A percentile compares a stretch with the other conserved stretches of the same genome.
phyloP scores from a whole-genome alignment of 2,329 filamentous ascomycete species.

The Botryotinia calthae region DNA sequence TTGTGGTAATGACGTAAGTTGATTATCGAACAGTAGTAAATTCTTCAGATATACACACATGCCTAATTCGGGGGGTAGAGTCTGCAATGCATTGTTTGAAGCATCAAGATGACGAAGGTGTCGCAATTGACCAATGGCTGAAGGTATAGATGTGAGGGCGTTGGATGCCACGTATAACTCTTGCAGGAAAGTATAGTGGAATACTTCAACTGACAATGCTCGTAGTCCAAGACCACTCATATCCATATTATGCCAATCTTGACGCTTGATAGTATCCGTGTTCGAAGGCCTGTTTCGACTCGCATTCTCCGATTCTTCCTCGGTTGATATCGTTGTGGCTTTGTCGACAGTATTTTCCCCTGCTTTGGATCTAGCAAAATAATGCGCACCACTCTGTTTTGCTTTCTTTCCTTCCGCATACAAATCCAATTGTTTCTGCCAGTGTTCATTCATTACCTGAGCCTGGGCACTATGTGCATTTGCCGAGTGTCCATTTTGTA shows the following conservation, averaged over 20 bases:
- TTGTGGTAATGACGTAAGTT: conserved; percentile 74
- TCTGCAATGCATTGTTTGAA: conserved; percentile 80
- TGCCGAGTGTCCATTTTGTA: conserved; percentile 57
- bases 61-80: conserved; percentile 85
- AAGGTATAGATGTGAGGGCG: conserved; percentile 76
- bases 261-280: conserved; percentile 64
- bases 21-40: conserved; percentile 86
- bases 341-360: conserved; percentile 59
- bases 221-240: conserved; percentile 94
- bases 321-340: conserved; percentile 45
- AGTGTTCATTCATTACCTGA: conserved; percentile 64
- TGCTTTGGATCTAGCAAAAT: conserved; percentile 70
- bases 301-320: conserved; percentile 53
- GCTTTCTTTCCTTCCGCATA: conserved; percentile 73
- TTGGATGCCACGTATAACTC: conserved; percentile 95
- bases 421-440: conserved; percentile 82
- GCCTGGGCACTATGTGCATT: conserved; percentile 50
- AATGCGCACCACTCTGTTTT: conserved; percentile 61
- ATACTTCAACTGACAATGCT: conserved; percentile 74
- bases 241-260: conserved; percentile 92
- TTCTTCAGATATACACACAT: conserved; percentile 94
- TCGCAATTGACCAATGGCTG: conserved; percentile 77
- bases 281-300: conserved; percentile 57
- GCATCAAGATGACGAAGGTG: conserved; percentile 80
- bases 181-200: conserved; percentile 83